Conservation (phyloP, 306 rosid genomes). For the Hippophae rhamnoides region DNA sequence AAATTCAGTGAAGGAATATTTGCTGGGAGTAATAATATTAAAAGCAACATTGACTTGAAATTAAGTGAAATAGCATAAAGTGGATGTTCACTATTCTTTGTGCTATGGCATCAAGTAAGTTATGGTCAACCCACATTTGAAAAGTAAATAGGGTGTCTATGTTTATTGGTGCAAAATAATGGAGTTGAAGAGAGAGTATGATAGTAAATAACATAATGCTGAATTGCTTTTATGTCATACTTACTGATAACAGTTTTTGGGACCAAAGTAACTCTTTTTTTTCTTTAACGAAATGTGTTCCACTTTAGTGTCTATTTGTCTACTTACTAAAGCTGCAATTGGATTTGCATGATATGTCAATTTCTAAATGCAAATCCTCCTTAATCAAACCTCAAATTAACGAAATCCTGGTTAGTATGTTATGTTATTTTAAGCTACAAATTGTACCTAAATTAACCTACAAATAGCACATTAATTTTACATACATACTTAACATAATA, state of each 20-base stretch:
- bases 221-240: constrained; percentile 36
- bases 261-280: constrained; percentile 30
- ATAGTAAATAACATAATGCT: constrained; percentile 39
- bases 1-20: not conserved
- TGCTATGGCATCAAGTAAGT: constrained; percentile 18
- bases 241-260: constrained; percentile 33
- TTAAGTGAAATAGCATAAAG: constrained; percentile 16
- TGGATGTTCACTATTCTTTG: constrained; percentile 25
- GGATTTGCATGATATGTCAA: not conserved
- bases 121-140: constrained; percentile 42
- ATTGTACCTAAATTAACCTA: no score
- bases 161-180: constrained; percentile 27
- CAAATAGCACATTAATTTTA: no score
- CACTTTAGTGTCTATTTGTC: constrained; percentile 31
- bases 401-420: no score
- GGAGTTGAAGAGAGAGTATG: constrained; percentile 22
- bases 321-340: constrained; percentile 23
- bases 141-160: constrained; percentile 19
- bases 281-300: constrained; percentile 26
- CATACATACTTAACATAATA: no score
- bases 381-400: no score
- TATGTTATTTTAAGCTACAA: no score
- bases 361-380: not conserved
- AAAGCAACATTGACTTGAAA: constrained; percentile 42
- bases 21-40: constrained; percentile 18